Evolutionary conservation across 2,329 filamentous ascomycete species (phyloP).

Genomic region (Xylariomycetidae sp.): DNA sequence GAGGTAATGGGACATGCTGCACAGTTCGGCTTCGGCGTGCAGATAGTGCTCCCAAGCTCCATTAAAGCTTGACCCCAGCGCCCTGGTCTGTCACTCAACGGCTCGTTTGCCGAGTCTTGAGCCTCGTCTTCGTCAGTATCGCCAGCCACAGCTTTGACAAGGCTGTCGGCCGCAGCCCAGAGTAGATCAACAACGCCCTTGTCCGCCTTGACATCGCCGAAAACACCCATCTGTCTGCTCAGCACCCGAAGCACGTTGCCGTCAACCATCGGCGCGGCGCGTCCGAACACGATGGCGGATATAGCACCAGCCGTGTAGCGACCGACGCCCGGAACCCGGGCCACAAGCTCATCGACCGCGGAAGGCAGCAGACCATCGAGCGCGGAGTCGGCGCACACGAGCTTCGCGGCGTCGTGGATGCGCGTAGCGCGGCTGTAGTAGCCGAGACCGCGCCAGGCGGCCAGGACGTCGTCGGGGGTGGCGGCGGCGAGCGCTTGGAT

Average conservation of each 20-base stretch:
- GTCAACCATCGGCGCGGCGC: conserved; percentile 54
- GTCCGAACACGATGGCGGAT: conserved; percentile 56
- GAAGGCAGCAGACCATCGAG: conserved; percentile 46
- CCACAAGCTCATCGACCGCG: conserved; percentile 37
- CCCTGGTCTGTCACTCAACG: conserved; percentile 45
- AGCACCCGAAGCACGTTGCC: conserved; percentile 58
- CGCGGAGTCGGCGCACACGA: conserved; percentile 36
- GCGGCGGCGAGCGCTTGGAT: conserved; percentile 50
- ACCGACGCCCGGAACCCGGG: conserved; percentile 52
- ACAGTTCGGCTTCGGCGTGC: conserved; percentile 54
- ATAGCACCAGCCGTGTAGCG: conserved; percentile 59
- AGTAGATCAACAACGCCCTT: conserved; percentile 45
- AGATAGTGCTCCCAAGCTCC: conserved; percentile 59
- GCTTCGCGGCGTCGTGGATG: conserved; percentile 50
- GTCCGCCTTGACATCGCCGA: conserved; percentile 51
- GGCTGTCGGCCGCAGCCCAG: conserved; percentile 51
- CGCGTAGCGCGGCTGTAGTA: conserved; percentile 60
- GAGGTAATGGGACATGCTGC: conserved; percentile 41
- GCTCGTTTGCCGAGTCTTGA: conserved; percentile 5
- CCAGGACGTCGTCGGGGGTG: conserved; percentile 47
- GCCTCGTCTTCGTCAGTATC: conserved; percentile 24
- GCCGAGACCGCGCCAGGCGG: conserved; percentile 54
- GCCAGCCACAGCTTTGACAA: conserved; percentile 45
- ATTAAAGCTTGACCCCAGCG: conserved; percentile 60
- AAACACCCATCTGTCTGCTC: conserved; percentile 52